phyloP scores from a whole-genome alignment of 805 yeast genomes.

The Spathaspora hagerdaliae region DNA sequence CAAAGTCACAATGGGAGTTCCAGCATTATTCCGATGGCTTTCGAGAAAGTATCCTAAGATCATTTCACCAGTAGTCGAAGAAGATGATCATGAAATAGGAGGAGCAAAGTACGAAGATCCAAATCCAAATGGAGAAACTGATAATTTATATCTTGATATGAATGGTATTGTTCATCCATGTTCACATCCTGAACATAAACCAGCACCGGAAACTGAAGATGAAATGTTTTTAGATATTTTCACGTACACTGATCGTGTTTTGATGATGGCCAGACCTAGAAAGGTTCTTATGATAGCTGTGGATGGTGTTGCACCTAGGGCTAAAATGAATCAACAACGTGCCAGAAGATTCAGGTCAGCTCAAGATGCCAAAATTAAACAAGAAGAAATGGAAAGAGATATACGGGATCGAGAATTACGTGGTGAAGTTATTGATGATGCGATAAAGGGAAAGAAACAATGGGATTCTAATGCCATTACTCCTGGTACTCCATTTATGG shows the following conservation, averaged over 20 bases:
- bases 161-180: slow-evolving; percentile 99
- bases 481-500: slow-evolving; percentile 99
- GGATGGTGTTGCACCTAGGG: slow-evolving; percentile 98
- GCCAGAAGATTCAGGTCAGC: slow-evolving; percentile 92
- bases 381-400: slow-evolving; percentile 63
- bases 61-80: slow-evolving; percentile 85
- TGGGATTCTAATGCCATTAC: slow-evolving; percentile 98
- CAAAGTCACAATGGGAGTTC: slow-evolving; percentile 75
- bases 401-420: slow-evolving; percentile 54
- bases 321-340: slow-evolving; percentile 96
- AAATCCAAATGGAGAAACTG: slow-evolving; percentile 94
- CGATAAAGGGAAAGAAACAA: slow-evolving; percentile 66
- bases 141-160: slow-evolving; percentile 93
- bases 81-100: slow-evolving; percentile 58
- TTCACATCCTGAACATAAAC: slow-evolving; percentile 95
- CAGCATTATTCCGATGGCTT: slow-evolving; percentile 96
- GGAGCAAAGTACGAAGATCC: slow-evolving; percentile 69
- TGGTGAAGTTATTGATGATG: slow-evolving; percentile 74
- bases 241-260: slow-evolving; percentile 85
- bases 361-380: slow-evolving; percentile 77
- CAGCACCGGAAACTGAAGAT: slow-evolving; percentile 94
- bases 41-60: slow-evolving; percentile 91
- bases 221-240: slow-evolving; percentile 95
- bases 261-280: slow-evolving; percentile 92
- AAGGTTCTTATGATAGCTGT: slow-evolving; percentile 92